A percentile compares a stretch with the other conserved stretches of the same genome.
phyloP scores from a whole-genome alignment of 345 rosid genomes.

The Melaleuca alternifolia region DNA sequence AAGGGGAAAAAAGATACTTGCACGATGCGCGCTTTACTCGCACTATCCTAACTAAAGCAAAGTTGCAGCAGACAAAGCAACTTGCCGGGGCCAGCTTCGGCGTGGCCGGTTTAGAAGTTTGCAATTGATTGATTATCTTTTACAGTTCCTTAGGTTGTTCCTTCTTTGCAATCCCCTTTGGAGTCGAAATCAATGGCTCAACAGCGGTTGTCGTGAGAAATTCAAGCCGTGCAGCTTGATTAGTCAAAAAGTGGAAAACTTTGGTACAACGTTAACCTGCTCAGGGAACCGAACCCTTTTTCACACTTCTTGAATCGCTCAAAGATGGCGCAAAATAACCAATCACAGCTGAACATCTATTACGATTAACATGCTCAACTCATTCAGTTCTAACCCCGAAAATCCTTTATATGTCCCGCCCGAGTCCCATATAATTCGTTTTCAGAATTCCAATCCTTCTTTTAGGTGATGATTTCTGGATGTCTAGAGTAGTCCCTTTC shows the following conservation, averaged over 20 bases:
- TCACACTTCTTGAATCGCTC: not conserved
- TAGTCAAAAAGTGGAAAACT: not conserved
- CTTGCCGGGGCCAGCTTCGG: not conserved
- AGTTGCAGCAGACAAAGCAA: not conserved
- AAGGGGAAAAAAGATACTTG: not conserved
- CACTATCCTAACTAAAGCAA: not conserved
- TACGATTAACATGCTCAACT: not conserved
- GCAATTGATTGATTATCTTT: not conserved
- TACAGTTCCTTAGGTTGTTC: not conserved
- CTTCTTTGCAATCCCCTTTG: not conserved
- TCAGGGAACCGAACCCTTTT: not conserved
- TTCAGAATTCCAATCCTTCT: not conserved
- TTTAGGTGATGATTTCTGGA: not conserved
- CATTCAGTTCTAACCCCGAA: not conserved
- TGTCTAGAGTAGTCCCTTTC: not conserved
- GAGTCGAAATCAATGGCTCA: not conserved
- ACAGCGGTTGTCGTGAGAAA: not conserved
- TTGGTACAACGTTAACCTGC: not conserved
- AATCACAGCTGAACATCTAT: not conserved
- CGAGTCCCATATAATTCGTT: rapidly evolving
- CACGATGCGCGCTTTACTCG: not conserved
- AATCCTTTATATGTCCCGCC: not conserved
- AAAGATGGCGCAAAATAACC: not conserved
- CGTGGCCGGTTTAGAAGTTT: not conserved
- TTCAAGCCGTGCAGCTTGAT: not conserved